phyloP scores from a whole-genome alignment of 345 rosid genomes.

The Pelargonium nanum region DNA sequence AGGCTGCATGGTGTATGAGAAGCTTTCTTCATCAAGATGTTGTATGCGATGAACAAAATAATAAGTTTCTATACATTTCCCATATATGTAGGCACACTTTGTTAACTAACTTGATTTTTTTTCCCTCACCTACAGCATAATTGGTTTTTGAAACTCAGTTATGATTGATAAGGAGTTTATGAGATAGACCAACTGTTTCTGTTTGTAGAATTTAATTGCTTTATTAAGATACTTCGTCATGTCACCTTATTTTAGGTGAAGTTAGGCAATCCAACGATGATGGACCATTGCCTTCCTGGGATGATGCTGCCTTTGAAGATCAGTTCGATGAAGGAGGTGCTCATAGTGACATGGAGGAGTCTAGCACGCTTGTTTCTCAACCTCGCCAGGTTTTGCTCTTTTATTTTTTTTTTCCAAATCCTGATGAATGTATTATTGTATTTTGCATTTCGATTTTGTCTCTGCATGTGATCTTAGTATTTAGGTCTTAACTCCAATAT shows the following conservation, averaged over 20 bases:
- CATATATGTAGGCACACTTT: background rate
- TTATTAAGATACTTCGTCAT: background rate
- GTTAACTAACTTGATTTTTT: background rate
- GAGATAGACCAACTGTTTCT: background rate
- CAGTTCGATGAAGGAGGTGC: constrained; percentile 47
- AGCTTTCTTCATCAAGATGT: background rate
- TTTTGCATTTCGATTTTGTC: constrained; percentile 1
- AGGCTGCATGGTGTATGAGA: background rate
- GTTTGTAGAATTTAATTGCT: background rate
- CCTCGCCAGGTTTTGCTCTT: constrained; percentile 70
- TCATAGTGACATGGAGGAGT: constrained; percentile 52
- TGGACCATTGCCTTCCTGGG: constrained; percentile 56
- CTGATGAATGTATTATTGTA: background rate
- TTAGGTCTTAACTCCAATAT: no score
- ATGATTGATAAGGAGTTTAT: background rate
- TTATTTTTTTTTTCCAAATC: background rate
- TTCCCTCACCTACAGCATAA: background rate
- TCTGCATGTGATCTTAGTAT: background rate
- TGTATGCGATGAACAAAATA: background rate
- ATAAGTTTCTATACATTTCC: background rate
- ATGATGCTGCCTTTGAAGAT: constrained; percentile 34
- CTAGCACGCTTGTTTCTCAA: constrained; percentile 56
- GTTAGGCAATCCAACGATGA: constrained; percentile 32
- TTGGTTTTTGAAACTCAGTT: background rate
- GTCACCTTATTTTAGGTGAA: constrained; percentile 37